These are phyloP conservation scores for Gossypium gossypioides DNA, from an alignment of 441 rosid species.

Conservation along the genomic window DNA sequence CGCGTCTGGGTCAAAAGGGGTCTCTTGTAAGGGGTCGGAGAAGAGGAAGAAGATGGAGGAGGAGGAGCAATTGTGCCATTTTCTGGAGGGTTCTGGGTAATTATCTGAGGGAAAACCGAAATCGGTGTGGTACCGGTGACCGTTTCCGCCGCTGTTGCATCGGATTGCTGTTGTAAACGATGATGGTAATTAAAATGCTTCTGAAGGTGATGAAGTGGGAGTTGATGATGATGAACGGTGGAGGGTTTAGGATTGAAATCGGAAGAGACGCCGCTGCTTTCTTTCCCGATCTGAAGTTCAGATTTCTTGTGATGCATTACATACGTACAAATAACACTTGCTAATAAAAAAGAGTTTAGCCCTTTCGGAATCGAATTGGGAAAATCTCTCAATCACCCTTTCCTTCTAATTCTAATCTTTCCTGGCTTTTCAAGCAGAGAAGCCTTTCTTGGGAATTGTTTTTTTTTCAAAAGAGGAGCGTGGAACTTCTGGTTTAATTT, in stretches of 20 bases:
- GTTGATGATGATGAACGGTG: constrained; percentile 14
- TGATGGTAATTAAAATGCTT: constrained; percentile 7
- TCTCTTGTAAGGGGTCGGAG: constrained; percentile 54
- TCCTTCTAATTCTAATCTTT: too few species aligned
- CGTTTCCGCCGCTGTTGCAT: too few species aligned
- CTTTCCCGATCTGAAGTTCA: constrained; percentile 94
- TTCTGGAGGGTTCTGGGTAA: constrained; percentile 20
- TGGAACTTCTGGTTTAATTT: constrained; percentile 18
- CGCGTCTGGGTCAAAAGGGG: constrained; percentile 32
- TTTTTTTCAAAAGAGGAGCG: background rate
- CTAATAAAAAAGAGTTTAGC: too few species aligned
- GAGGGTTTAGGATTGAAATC: constrained; percentile 56
- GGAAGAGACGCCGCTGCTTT: constrained; percentile 97
- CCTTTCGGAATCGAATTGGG: too few species aligned
- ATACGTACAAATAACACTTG: constrained; percentile 19
- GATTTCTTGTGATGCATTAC: constrained; percentile 99
- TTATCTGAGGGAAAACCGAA: constrained; percentile 28
- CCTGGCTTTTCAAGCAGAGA: too few species aligned
- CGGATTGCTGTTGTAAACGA: background rate
- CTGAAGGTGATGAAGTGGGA: background rate
- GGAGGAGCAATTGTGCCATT: constrained; percentile 39
- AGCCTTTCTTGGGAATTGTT: too few species aligned
- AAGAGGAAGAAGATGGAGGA: constrained; percentile 16
- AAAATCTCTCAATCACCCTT: too few species aligned
- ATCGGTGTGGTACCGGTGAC: background rate